Evolutionary conservation across 2,329 filamentous ascomycete species (phyloP).

Genomic region (Neonectria punicea): DNA sequence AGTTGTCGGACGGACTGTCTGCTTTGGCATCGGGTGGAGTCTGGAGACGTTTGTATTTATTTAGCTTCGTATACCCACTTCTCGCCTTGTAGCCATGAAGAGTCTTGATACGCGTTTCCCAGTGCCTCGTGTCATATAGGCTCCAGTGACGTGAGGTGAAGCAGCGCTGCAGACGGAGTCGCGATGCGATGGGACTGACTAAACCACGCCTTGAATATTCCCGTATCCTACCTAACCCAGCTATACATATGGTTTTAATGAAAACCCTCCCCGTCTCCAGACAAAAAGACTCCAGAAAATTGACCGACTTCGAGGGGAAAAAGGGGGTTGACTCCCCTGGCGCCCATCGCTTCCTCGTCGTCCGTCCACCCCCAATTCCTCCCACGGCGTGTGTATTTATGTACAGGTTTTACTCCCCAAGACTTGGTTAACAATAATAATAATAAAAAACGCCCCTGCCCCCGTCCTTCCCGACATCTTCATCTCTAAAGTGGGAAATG

Average conservation of each 20-base stretch:
- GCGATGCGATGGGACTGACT: background rate
- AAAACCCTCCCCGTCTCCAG: constrained; percentile 23
- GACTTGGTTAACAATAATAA: constrained; percentile 9
- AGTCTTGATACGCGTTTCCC: constrained; percentile 11
- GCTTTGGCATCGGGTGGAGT: constrained; percentile 36
- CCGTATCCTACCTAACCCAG: constrained; percentile 33
- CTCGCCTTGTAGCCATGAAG: constrained; percentile 20
- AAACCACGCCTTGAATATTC: constrained; percentile 31
- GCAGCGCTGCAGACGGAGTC: background rate
- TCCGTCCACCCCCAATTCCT: constrained; percentile 12
- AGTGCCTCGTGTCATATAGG: background rate
- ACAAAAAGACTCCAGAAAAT: constrained; percentile 29
- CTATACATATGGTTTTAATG: constrained; percentile 31
- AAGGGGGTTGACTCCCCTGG: constrained; percentile 18
- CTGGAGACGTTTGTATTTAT: constrained; percentile 36
- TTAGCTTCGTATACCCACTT: constrained; percentile 40
- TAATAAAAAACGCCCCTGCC: constrained; percentile 25
- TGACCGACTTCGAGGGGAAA: constrained; percentile 23
- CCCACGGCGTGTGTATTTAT: constrained; percentile 13
- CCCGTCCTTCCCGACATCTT: constrained; percentile 19
- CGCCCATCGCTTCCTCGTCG: constrained; percentile 27
- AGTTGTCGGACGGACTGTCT: constrained; percentile 21
- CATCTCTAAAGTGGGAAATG: constrained; percentile 18
- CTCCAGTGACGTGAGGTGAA: background rate
- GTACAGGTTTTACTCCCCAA: constrained; percentile 20